Base-by-base conservation (phyloP, 495 filamentous ascomycete species). In the Xylaria scruposa region DNA sequence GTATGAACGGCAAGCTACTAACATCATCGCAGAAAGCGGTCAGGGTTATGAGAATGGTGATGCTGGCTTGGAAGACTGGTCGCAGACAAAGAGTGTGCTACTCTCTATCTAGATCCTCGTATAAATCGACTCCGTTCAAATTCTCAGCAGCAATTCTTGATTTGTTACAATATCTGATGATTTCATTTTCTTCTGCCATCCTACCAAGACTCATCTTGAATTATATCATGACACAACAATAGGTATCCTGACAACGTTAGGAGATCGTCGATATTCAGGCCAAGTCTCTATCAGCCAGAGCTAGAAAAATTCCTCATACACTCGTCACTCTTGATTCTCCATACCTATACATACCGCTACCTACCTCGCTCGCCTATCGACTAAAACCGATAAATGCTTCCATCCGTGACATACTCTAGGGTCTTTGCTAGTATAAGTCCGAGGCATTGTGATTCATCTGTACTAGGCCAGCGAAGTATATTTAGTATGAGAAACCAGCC, bases 21-120 rank as follows among this genome's bases (percentile, higher is more conserved):
- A 68, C 40, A 21, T 49, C 31, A 10, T 47, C 17, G 17, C 67
- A 68, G 77, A 79, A 1, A 81, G 77, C 60, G 84, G 85, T 0
- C 76, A 84, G 73, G 83, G 81, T 6, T 60, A 78, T 12, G 83
- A 84, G 73, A 81, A 79, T 62, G 74, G 53, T 56, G 70, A 75
- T 71, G 77, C 84, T 72, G 85, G 83, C 68, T 77, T 88, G 74
- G 80, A 85, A 40, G 84, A 82, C 53, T 88, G 83, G 69, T 70
- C 88, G 49, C 84, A 88, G 79, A 83, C 78, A 0, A 88, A 89
- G 78, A 68, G 67, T 81, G 82, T 46, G 79, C 53, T 68, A 4
- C 67, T 68, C 36, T 59, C 67, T 36, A 40, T 85, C 51, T 59
- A 83, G 67, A 79, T 81, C 36, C 9, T 13, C n/a, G 17, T 24